Conservation (phyloP, 345 rosid genomes). For the Eucalyptus guilfoylei region DNA sequence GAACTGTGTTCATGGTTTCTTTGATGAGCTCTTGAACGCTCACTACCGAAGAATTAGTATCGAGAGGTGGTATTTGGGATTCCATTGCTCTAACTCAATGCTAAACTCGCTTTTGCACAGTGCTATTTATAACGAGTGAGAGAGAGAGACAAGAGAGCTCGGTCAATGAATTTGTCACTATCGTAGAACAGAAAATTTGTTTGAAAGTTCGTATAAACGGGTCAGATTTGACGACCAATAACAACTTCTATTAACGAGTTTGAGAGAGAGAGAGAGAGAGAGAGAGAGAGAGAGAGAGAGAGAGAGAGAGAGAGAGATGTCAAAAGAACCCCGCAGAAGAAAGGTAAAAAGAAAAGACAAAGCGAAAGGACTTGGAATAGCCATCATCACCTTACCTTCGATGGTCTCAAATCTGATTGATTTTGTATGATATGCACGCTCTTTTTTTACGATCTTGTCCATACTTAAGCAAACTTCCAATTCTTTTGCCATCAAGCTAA, state of each 20-base stretch:
- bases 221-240: not conserved
- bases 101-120: not conserved
- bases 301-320: not conserved
- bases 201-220: not conserved
- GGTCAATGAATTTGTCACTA: not conserved
- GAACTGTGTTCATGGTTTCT: not conserved
- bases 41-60: not conserved
- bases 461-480: not conserved
- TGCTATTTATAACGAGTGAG: not conserved
- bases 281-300: not conserved
- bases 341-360: not conserved
- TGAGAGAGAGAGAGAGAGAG: too few relatives aligned
- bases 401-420: not conserved
- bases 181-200: not conserved
- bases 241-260: not conserved
- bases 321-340: not conserved
- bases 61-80: not conserved
- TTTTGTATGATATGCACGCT: not conserved
- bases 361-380: not conserved
- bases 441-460: not conserved
- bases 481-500: not conserved
- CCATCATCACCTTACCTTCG: not conserved
- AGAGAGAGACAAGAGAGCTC: not conserved
- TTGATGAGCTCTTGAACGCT: conserved; percentile 10
- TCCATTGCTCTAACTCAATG: not conserved